Evolutionary conservation across 192 early-diverging fungal genomes (phyloP), one percentile per base, ranked within the genome.

Genomic region (Linnemannia elongata): DNA sequence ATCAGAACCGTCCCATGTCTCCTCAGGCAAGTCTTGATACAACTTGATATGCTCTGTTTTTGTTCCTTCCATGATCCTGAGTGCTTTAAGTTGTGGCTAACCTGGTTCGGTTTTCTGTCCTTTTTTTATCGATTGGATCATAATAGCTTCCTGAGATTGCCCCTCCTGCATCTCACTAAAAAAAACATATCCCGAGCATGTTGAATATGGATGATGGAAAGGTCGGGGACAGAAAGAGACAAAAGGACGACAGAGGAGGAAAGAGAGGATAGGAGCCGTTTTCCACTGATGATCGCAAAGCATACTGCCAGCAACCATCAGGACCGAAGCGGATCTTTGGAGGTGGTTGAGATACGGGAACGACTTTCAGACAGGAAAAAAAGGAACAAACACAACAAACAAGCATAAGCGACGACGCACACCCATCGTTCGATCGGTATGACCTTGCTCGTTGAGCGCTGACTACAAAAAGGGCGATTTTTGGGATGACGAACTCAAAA

Each of bases 161-260:
- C 42, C 85, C 85, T 45, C 85, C 85, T 78, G 85, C 85, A 81
- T 87, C 85, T 47, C 85, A 87, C 70, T 87, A 87, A 87, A 77
- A 18, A 24, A 76, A 49, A 55, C 60, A 66, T 66, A 27, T 41
- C 38, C 30, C 35, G 36, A 38, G 69, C 24, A 38, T 42, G 27
- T 66, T 22, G 52, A 45, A 77, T 66, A 60, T 20, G 57, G 60
- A 77, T n/a, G 36, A 68, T n/a, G 27, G 76, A 20, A 57, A 9
- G 74, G 35, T 27, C n/a, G 47, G 4, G 33, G 73, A 33, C 7
- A 24, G 45, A 57, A 24, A 33, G 13, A 36, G 30, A 75, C 30
- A 36, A 13, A 47, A 10, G 20, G 47, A 57, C 3, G 60, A 33
- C 22, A 2, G 27, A 15, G 9, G 60, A 66, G 30, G 30, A 66